phyloP scores from a whole-genome alignment of 805 yeast species.

The Grigorovia jiainica region DNA sequence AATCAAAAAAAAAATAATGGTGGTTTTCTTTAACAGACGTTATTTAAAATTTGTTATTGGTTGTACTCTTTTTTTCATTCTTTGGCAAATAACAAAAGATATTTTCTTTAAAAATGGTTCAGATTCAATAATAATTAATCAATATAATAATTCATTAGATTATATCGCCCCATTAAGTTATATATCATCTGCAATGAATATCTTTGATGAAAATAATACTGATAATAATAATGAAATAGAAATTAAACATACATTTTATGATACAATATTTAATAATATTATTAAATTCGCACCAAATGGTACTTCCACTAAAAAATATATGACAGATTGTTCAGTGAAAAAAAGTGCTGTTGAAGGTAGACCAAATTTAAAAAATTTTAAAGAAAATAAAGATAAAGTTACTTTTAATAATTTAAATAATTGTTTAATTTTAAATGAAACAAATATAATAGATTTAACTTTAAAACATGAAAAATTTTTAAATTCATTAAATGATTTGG shows the following conservation, averaged over 20 bases:
- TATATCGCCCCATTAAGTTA: no score
- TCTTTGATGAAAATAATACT: no score
- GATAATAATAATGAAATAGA: not conserved
- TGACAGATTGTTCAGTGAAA: constrained; percentile 10
- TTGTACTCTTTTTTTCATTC: not conserved
- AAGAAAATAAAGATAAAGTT: constrained; percentile 12
- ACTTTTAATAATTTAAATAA: constrained; percentile 14
- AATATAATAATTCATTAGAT: not conserved
- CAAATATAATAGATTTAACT: constrained; percentile 9
- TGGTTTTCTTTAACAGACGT: not conserved
- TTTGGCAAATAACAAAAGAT: not conserved
- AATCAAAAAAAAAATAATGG: not conserved
- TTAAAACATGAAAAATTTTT: not conserved
- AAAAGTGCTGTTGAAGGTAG: constrained; percentile 17
- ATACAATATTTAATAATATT: not conserved
- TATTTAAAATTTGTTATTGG: not conserved
- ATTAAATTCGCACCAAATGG: constrained; percentile 16
- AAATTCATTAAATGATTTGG: not conserved
- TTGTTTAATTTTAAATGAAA: constrained; percentile 18
- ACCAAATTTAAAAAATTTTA: constrained; percentile 9
- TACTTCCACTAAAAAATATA: constrained; percentile 12
- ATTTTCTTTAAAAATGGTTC: not conserved
- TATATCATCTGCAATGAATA: no score
- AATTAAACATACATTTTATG: not conserved
- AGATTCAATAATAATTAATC: not conserved